phyloP scores from a whole-genome alignment of 2,329 filamentous ascomycete genomes.

The Sporothrix brasiliensis region DNA sequence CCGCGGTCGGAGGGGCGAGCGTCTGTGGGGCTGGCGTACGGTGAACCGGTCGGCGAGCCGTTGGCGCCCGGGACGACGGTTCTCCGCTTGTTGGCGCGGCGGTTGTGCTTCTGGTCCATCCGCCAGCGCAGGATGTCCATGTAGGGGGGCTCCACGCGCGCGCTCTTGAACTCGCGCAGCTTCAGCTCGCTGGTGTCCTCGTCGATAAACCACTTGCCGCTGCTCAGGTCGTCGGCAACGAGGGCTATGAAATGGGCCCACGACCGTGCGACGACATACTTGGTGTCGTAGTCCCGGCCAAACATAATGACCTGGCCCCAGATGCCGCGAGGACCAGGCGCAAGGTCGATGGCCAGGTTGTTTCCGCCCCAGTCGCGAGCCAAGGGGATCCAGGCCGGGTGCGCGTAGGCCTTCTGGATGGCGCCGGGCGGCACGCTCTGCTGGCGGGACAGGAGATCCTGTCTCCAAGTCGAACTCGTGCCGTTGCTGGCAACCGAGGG shows the following conservation, averaged over 20 bases:
- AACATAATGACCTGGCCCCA: slow-evolving; percentile 98
- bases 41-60: slow-evolving; percentile 56
- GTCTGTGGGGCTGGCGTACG: slow-evolving; percentile 68
- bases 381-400: slow-evolving; percentile 92
- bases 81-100: slow-evolving; percentile 59
- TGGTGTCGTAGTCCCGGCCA: slow-evolving; percentile 96
- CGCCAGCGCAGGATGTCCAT: slow-evolving; percentile 95
- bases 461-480: slow-evolving; percentile 71
- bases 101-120: slow-evolving; percentile 90
- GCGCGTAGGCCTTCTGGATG: slow-evolving; percentile 89
- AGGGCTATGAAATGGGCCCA: slow-evolving; percentile 86
- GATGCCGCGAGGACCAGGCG: slow-evolving; percentile 82
- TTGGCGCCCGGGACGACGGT: slow-evolving; percentile 50
- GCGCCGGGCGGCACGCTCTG: slow-evolving; percentile 84
- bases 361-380: slow-evolving; percentile 99
- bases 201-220: slow-evolving; percentile 87
- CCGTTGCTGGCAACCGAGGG: slow-evolving; percentile 45
- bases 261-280: slow-evolving; percentile 92
- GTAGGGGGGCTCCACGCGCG: slow-evolving; percentile 88
- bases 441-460: slow-evolving; percentile 81
- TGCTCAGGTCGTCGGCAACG: slow-evolving; percentile 86
- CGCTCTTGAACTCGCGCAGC: slow-evolving; percentile 85
- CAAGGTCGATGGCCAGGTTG: slow-evolving; percentile 90
- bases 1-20: slow-evolving; percentile 64
- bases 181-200: slow-evolving; percentile 92